Conservation (phyloP, 768 basidiomycete species). For the Trametopsis cervina region DNA sequence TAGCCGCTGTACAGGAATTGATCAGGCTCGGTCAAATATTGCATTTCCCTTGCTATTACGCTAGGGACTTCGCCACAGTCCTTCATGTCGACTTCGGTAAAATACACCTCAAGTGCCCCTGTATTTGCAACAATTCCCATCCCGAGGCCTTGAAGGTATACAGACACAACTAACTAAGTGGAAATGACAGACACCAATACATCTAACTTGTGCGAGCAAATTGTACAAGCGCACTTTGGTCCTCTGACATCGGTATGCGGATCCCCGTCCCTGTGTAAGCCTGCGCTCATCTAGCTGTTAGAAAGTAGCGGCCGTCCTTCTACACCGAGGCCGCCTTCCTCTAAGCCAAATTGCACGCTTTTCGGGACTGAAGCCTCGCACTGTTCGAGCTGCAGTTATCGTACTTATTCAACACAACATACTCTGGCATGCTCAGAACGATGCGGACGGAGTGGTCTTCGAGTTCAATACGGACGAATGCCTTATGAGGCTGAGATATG, state of each 20-base stretch:
- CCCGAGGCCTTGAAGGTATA: too few relatives aligned
- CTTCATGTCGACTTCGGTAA: too few relatives aligned
- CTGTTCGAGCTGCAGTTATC: constrained; percentile 62
- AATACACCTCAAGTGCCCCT: too few relatives aligned
- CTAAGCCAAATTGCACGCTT: constrained; percentile 61
- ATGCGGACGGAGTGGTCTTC: constrained; percentile 67
- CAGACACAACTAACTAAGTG: too few relatives aligned
- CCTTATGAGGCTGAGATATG: constrained; percentile 75
- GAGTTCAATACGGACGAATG: constrained; percentile 85
- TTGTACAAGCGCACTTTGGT: constrained; percentile 11
- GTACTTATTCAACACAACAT: constrained; percentile 89
- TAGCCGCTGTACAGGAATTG: too few relatives aligned
- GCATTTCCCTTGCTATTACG: too few relatives aligned
- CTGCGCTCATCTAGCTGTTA: constrained; percentile 25
- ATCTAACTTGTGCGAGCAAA: constrained; percentile 12
- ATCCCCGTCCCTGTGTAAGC: too few relatives aligned
- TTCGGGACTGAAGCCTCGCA: constrained; percentile 59
- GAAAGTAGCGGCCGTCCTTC: constrained; percentile 67
- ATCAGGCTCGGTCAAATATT: too few relatives aligned
- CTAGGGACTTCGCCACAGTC: too few relatives aligned
- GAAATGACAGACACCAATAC: constrained; percentile 13
- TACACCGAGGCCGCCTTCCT: constrained; percentile 81
- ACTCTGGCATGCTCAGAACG: constrained; percentile 73
- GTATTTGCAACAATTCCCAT: too few relatives aligned
- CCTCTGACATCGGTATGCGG: constrained; percentile 8